Conservation (phyloP, 306 rosid genomes). For the Erythrophleum fordii region DNA sequence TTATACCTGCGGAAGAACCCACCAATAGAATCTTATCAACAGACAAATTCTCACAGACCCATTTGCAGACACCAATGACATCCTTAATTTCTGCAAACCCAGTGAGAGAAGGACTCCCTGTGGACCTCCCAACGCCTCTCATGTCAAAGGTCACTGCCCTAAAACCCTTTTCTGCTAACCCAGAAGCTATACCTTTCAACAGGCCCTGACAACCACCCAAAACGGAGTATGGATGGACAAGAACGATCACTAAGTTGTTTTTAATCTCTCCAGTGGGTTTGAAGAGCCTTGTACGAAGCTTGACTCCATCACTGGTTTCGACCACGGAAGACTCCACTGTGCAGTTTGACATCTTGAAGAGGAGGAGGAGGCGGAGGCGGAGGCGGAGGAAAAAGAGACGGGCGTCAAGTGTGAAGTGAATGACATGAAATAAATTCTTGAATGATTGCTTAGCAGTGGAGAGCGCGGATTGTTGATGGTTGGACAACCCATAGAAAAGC, state of each 20-base stretch:
- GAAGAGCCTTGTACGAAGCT: conserved; percentile 74
- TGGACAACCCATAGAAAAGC: conserved; percentile 3
- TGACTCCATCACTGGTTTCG: conserved; percentile 68
- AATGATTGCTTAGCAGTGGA: neutral
- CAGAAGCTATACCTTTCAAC: conserved; percentile 79
- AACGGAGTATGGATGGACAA: conserved; percentile 93
- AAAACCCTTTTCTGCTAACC: conserved; percentile 68
- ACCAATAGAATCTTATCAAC: conserved; percentile 57
- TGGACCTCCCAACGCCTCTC: conserved; percentile 84
- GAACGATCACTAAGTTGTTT: conserved; percentile 55
- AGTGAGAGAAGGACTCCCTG: conserved; percentile 79
- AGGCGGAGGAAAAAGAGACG: neutral
- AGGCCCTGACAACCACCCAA: conserved; percentile 90
- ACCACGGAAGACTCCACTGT: conserved; percentile 64
- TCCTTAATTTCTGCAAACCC: conserved; percentile 86
- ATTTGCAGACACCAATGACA: conserved; percentile 72
- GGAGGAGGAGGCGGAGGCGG: neutral
- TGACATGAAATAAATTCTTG: neutral
- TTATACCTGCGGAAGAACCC: conserved; percentile 96
- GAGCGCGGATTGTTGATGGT: neutral
- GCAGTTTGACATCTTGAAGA: conserved; percentile 51
- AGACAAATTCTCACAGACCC: conserved; percentile 52
- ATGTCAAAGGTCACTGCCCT: conserved; percentile 77
- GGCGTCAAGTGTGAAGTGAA: neutral
- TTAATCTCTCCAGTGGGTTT: conserved; percentile 49